phyloP scores from a whole-genome alignment of 441 rosid species.

The Gossypium trilobum region DNA sequence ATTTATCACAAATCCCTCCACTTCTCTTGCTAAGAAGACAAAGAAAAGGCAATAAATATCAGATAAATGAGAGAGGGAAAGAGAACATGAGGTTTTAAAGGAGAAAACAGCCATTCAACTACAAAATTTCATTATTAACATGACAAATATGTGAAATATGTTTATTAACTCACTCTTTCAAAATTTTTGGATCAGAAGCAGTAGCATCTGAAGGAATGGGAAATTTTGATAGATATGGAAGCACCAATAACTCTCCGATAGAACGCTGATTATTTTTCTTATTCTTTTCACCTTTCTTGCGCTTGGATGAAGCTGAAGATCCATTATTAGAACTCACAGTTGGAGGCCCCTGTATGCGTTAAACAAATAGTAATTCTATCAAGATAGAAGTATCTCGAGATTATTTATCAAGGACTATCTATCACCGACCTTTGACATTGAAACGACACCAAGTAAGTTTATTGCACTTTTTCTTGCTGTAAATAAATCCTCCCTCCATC shows the following conservation, averaged over 20 bases:
- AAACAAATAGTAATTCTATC: conserved; percentile 13
- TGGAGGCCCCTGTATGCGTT: conserved; percentile 61
- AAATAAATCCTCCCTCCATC: conserved; percentile 84
- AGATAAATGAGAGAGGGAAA: not conserved
- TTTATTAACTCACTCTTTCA: conserved; percentile 43
- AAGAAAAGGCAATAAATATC: no score
- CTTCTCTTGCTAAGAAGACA: not conserved
- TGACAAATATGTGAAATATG: conserved; percentile 13
- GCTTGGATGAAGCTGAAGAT: conserved; percentile 49
- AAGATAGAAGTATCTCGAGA: conserved; percentile 15
- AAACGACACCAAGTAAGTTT: conserved; percentile 73
- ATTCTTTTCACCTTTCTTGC: conserved; percentile 72
- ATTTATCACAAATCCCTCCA: not conserved
- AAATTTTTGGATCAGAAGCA: conserved; percentile 38
- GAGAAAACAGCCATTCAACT: not conserved
- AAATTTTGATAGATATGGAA: conserved; percentile 73
- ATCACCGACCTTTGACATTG: conserved; percentile 62
- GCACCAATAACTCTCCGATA: conserved; percentile 77
- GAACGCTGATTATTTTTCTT: conserved; percentile 42
- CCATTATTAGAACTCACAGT: conserved; percentile 32
- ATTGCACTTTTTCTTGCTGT: conserved; percentile 81
- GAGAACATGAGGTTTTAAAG: not conserved
- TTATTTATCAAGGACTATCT: conserved; percentile 9
- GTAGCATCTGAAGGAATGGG: conserved; percentile 46
- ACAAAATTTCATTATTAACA: not conserved